Conservation (phyloP, 306 rosid species). For the Boehmeria nivea region DNA sequence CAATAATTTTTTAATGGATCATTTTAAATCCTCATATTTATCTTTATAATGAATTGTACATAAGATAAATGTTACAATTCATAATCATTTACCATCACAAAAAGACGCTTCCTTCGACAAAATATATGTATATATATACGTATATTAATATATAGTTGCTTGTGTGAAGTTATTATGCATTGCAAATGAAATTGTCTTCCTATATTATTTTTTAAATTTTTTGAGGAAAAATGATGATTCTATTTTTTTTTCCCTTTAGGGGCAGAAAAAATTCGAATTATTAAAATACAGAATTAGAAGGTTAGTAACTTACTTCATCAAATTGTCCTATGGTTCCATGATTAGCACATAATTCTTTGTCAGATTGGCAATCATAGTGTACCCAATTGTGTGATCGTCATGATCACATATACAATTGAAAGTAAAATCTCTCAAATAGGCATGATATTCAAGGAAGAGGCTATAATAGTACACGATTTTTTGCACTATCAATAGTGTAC, state of each 20-base stretch:
- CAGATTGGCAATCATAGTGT: slow-evolving; percentile 26
- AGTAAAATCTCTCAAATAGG: background rate
- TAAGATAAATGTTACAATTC: too few relatives aligned
- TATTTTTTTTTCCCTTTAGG: background rate
- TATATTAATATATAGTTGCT: background rate
- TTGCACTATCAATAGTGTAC: too few relatives aligned
- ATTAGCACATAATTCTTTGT: slow-evolving; percentile 25
- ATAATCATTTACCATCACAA: too few relatives aligned
- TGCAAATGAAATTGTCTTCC: background rate
- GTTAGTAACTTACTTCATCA: slow-evolving; percentile 9
- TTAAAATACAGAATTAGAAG: slow-evolving; percentile 2
- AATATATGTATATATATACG: too few relatives aligned
- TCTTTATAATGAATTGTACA: too few relatives aligned
- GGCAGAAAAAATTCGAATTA: background rate
- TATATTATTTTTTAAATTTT: background rate
- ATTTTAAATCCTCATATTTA: too few relatives aligned
- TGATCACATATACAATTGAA: slow-evolving; percentile 9
- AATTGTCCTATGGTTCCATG: slow-evolving; percentile 18
- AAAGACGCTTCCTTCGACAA: background rate
- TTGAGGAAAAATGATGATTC: background rate
- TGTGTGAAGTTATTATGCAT: background rate
- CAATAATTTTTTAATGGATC: too few relatives aligned
- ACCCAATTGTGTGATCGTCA: slow-evolving; percentile 18
- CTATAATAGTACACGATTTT: too few relatives aligned
- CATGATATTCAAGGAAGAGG: too few relatives aligned